These are phyloP conservation scores for Erythrobasidium hasegawianum DNA, from an alignment of 1,284 basidiomycete species.

Conservation along the genomic window DNA sequence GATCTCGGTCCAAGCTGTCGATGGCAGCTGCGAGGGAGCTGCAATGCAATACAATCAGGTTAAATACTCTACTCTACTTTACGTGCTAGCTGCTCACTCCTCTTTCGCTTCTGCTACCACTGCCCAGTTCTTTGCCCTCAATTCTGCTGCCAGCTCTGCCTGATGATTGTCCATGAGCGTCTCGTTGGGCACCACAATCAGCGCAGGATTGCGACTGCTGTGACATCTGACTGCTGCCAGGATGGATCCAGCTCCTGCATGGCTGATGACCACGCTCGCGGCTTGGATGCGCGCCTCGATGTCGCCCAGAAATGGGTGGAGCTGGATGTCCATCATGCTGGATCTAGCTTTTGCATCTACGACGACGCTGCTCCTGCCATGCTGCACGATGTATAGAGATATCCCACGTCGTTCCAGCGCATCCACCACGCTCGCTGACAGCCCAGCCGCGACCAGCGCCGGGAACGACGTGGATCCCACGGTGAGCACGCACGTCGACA, in stretches of 20 bases:
- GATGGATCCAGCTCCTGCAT: constrained; percentile 93
- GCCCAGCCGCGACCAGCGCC: constrained; percentile 61
- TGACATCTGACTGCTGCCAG: constrained; percentile 68
- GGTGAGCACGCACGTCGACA: constrained; percentile 62
- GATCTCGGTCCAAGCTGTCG: background rate
- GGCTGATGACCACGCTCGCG: constrained; percentile 79
- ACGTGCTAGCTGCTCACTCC: background rate
- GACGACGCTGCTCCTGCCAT: constrained; percentile 57
- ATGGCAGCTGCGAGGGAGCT: constrained; percentile 12
- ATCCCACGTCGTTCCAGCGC: constrained; percentile 60
- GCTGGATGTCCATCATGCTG: constrained; percentile 55
- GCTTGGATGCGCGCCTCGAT: constrained; percentile 62
- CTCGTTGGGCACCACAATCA: constrained; percentile 86
- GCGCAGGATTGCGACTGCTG: constrained; percentile 32
- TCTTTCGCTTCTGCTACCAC: constrained; percentile 18
- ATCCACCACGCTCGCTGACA: constrained; percentile 59
- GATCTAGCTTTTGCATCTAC: constrained; percentile 47
- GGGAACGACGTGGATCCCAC: constrained; percentile 89
- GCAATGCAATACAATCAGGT: background rate
- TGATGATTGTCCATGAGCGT: constrained; percentile 92
- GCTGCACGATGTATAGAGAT: constrained; percentile 64
- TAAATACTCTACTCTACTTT: background rate
- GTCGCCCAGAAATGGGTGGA: constrained; percentile 69
- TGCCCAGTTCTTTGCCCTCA: constrained; percentile 57
- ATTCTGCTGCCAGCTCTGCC: constrained; percentile 72